Conservation (phyloP, 371 early-diverging fungal genomes). For the Neoconidiobolus thromboides region DNA sequence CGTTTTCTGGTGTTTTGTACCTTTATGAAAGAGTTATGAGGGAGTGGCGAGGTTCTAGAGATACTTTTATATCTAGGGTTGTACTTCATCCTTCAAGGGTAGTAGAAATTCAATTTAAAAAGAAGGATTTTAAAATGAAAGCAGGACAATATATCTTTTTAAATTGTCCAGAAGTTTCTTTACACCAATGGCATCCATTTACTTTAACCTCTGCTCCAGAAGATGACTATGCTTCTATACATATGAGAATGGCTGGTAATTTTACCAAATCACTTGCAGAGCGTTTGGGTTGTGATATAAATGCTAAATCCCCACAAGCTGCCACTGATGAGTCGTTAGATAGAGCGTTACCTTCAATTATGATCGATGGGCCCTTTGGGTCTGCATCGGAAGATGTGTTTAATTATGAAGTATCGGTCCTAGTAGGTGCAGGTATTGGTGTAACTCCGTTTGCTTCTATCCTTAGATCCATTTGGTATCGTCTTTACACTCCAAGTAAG, state of each 20-base stretch:
- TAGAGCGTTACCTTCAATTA: slow-evolving; percentile 25
- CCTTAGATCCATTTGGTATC: slow-evolving; percentile 39
- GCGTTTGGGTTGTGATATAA: slow-evolving; percentile 21
- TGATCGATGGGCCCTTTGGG: slow-evolving; percentile 73
- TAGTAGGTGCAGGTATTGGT: slow-evolving; percentile 66
- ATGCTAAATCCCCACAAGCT: slow-evolving; percentile 6
- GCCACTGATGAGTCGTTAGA: background rate
- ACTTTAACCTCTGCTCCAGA: slow-evolving; percentile 66
- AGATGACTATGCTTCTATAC: slow-evolving; percentile 56
- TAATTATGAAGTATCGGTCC: slow-evolving; percentile 49
- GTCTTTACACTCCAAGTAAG: slow-evolving; percentile 14
- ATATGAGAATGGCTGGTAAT: slow-evolving; percentile 59
- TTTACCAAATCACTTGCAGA: slow-evolving; percentile 50
- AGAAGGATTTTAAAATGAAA: slow-evolving; percentile 26
- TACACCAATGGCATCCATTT: slow-evolving; percentile 61
- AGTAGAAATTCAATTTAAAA: slow-evolving; percentile 50
- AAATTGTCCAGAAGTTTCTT: slow-evolving; percentile 38
- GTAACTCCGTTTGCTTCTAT: slow-evolving; percentile 54
- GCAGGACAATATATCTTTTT: slow-evolving; percentile 56
- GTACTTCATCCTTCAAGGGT: slow-evolving; percentile 43
- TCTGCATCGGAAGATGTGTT: slow-evolving; percentile 68
- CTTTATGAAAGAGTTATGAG: slow-evolving; percentile 47
- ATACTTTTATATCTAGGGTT: slow-evolving; percentile 41
- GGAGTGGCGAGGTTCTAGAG: slow-evolving; percentile 46
- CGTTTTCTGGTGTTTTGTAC: slow-evolving; percentile 41